Evolutionary conservation across 495 filamentous ascomycete species (phyloP), one percentile per base, ranked within the genome.

Genomic region (Oleoguttula mirabilis): DNA sequence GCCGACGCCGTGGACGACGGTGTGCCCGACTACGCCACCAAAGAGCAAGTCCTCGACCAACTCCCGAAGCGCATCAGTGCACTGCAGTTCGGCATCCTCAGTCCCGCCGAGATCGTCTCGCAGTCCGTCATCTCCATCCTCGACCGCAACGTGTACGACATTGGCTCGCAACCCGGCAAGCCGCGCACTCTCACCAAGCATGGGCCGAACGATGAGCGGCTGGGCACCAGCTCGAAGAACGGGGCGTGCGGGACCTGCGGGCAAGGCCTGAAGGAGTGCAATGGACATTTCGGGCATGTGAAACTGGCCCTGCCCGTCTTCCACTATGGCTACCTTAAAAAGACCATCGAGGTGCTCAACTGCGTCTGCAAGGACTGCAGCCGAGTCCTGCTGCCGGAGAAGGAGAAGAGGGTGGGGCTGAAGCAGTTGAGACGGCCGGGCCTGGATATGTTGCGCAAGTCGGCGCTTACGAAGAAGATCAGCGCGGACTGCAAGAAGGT

Each of bases 261-360:
- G 34, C 71, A 79, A 45, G 68, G 71, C 8, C 65, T 95, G 30
- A 70, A 82, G 41, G 69, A 76, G 33, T 98, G 90, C 60, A 88
- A 87, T 48, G 90, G 90, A 19, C 90, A 98, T 62, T 98, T 95
- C 48, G 90, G 90, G 30, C 81, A 94, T 62, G 77, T 96, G 45
- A 73, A 79, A 57, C 72, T 98, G 16, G 84, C 87, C 6, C 69
- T 98, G 10, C 90, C 90, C 4, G 81, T 81, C 21, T 94, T 95
- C 52, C 90, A 96, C 56, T 82, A 96, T 48, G 90, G 90, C 42
- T 98, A 94, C 55, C 79, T 96, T 54, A 88, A 83, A 55, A 80
- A 87, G 48, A 84, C 88, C 31, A 84, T 92, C 44, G 73, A 75
- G 14, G 86, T 93, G 32, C 68, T 96, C 24, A 84, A 94, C 56